Evolutionary conservation across 768 basidiomycete species (phyloP).

Genomic region (Mycena sanguinolenta): DNA sequence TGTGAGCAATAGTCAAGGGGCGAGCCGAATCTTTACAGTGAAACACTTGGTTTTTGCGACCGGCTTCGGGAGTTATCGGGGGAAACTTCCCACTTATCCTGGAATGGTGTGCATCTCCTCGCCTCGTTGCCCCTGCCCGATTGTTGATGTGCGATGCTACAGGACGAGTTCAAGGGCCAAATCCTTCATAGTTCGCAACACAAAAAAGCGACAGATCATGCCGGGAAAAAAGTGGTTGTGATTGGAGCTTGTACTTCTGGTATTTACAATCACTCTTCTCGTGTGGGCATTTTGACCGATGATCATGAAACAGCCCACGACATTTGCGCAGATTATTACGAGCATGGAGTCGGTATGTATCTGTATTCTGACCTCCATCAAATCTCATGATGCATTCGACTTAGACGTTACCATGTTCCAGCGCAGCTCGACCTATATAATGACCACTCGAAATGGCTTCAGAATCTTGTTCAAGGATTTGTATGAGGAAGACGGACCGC

Average conservation of each 20-base stretch:
- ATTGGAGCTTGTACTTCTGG: slow-evolving; percentile 73
- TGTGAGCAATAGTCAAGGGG: slow-evolving; percentile 51
- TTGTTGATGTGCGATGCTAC: background rate
- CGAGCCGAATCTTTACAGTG: slow-evolving; percentile 55
- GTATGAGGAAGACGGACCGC: slow-evolving; percentile 65
- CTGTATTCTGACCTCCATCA: background rate
- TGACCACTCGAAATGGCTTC: slow-evolving; percentile 60
- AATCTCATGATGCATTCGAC: background rate
- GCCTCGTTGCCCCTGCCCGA: background rate
- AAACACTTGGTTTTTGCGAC: slow-evolving; percentile 66
- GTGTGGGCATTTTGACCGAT: background rate
- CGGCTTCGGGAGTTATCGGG: slow-evolving; percentile 64
- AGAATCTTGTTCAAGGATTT: slow-evolving; percentile 44
- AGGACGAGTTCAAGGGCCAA: slow-evolving; percentile 74
- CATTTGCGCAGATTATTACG: slow-evolving; percentile 56
- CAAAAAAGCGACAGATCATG: slow-evolving; percentile 65
- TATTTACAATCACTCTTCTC: slow-evolving; percentile 22
- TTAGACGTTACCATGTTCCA: slow-evolving; percentile 73
- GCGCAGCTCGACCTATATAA: slow-evolving; percentile 70
- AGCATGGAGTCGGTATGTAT: slow-evolving; percentile 55
- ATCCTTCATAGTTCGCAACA: slow-evolving; percentile 72
- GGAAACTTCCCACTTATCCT: slow-evolving; percentile 60
- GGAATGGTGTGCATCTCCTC: slow-evolving; percentile 52
- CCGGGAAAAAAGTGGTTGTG: slow-evolving; percentile 79
- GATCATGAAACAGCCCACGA: slow-evolving; percentile 53